phyloP scores from a whole-genome alignment of 1,284 basidiomycete species.

The Naganishia albida region DNA sequence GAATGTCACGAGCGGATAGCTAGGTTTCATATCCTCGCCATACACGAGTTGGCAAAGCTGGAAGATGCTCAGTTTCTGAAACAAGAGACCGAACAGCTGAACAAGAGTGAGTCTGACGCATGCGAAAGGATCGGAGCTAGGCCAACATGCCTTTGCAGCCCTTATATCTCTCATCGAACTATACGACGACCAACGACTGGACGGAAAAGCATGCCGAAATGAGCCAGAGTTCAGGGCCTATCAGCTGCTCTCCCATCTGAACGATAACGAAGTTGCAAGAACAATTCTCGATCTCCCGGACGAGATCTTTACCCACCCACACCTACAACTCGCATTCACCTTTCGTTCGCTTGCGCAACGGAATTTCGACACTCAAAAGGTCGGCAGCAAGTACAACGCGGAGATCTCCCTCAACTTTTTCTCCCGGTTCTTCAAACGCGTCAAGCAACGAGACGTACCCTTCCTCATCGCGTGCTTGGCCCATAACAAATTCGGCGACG shows the following conservation, averaged over 20 bases:
- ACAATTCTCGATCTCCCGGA: conserved; percentile 70
- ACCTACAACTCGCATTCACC: conserved; percentile 76
- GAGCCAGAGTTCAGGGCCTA: conserved; percentile 97
- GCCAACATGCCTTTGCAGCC: conserved; percentile 2
- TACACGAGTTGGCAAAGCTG: conserved; percentile 65
- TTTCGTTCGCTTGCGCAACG: conserved; percentile 79
- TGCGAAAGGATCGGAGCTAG: not conserved
- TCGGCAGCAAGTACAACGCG: conserved; percentile 57
- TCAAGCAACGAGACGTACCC: conserved; percentile 50
- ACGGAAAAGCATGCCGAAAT: conserved; percentile 67
- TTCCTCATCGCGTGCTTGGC: conserved; percentile 60
- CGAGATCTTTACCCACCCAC: conserved; percentile 68
- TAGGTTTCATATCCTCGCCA: conserved; percentile 84
- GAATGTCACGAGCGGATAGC: conserved; percentile 92
- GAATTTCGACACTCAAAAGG: conserved; percentile 63
- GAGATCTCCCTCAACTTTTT: conserved; percentile 61
- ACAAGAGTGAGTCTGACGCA: conserved; percentile 68
- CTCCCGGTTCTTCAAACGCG: conserved; percentile 60
- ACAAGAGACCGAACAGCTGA: conserved; percentile 82
- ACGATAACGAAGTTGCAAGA: conserved; percentile 76
- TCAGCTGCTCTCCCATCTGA: conserved; percentile 85
- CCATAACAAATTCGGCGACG: conserved; percentile 58
- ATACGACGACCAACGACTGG: conserved; percentile 77
- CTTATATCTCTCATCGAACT: conserved; percentile 21
- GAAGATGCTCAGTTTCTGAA: conserved; percentile 65